A percentile compares a stretch with the other conserved stretches of the same genome.
Evolutionary conservation across 2,329 filamentous ascomycete genomes (phyloP).

Genomic region (Hymenoscyphus repandus): DNA sequence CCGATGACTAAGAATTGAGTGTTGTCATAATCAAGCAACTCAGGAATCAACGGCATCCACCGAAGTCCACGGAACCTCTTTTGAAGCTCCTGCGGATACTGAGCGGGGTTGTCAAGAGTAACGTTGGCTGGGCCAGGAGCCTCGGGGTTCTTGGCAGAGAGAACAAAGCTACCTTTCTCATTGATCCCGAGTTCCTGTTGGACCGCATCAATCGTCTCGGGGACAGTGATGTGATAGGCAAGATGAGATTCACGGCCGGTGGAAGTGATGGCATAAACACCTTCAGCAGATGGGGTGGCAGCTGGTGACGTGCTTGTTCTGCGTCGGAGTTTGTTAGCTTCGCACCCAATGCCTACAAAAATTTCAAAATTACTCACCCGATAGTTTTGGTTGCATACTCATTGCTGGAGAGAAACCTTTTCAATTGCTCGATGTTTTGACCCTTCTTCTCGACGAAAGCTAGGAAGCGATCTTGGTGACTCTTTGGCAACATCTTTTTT

Average conservation of each 20-base stretch:
- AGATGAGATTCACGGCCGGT: constrained; percentile 70
- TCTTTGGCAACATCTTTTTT: constrained; percentile 75
- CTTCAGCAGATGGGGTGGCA: constrained; percentile 73
- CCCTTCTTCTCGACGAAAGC: constrained; percentile 75
- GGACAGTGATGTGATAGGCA: constrained; percentile 74
- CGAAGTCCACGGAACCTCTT: constrained; percentile 67
- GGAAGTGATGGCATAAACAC: constrained; percentile 75
- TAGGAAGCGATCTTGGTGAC: constrained; percentile 66
- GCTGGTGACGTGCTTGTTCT: constrained; percentile 58
- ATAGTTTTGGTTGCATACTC: constrained; percentile 73
- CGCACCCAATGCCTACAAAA: not conserved
- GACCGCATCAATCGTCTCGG: constrained; percentile 61
- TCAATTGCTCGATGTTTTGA: constrained; percentile 61
- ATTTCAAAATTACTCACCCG: constrained; percentile 36
- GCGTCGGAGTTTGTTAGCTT: not conserved
- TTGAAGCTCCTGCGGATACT: constrained; percentile 66
- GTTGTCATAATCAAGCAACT: constrained; percentile 69
- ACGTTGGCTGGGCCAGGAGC: constrained; percentile 60
- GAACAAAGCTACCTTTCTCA: constrained; percentile 68
- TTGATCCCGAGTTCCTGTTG: constrained; percentile 71
- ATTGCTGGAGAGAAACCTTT: constrained; percentile 59
- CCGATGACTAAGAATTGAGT: constrained; percentile 78
- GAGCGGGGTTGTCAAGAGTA: constrained; percentile 57
- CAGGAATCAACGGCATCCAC: constrained; percentile 70
- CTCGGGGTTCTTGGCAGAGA: constrained; percentile 76